Conservation (phyloP, 768 basidiomycete species). For the Suillus alpinus region DNA sequence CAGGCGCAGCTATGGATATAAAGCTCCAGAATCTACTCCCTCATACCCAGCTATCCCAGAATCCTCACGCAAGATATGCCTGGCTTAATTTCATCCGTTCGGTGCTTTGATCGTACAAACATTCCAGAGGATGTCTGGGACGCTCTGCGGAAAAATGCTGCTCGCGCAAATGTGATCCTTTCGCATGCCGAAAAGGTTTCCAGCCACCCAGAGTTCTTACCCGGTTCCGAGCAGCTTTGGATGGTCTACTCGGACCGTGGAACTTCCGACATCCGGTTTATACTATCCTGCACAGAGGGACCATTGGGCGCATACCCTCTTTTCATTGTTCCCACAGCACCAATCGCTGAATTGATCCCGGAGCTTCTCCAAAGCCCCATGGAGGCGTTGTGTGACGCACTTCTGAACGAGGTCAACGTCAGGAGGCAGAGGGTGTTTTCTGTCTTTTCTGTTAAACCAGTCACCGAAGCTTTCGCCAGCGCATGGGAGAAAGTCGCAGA, state of each 20-base stretch:
- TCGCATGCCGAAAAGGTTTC: slow-evolving; percentile 47
- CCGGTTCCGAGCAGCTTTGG: slow-evolving; percentile 40
- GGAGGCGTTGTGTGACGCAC: slow-evolving; percentile 34
- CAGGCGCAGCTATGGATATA: not conserved
- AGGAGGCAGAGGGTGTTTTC: slow-evolving; percentile 54
- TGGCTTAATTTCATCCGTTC: slow-evolving; percentile 3
- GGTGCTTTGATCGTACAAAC: slow-evolving; percentile 12
- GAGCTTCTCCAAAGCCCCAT: slow-evolving; percentile 35
- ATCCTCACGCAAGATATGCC: slow-evolving; percentile 19
- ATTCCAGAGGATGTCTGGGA: slow-evolving; percentile 29
- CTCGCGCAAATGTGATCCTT: slow-evolving; percentile 46
- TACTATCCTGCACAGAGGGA: slow-evolving; percentile 46
- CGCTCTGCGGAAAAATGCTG: slow-evolving; percentile 26
- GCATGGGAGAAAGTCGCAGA: slow-evolving; percentile 44
- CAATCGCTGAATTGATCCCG: slow-evolving; percentile 21
- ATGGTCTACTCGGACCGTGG: slow-evolving; percentile 41
- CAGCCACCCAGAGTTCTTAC: slow-evolving; percentile 22
- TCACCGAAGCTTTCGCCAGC: slow-evolving; percentile 42
- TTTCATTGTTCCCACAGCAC: slow-evolving; percentile 43
- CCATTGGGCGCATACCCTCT: slow-evolving; percentile 48
- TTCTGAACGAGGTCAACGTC: slow-evolving; percentile 26
- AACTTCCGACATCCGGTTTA: slow-evolving; percentile 36
- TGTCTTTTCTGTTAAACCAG: slow-evolving; percentile 48
- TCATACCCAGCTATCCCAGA: slow-evolving; percentile 5
- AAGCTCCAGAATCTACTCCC: slow-evolving; percentile 2